Base-by-base conservation (phyloP, 2,329 filamentous ascomycete genomes). In the Ophiosphaerella korrae region DNA sequence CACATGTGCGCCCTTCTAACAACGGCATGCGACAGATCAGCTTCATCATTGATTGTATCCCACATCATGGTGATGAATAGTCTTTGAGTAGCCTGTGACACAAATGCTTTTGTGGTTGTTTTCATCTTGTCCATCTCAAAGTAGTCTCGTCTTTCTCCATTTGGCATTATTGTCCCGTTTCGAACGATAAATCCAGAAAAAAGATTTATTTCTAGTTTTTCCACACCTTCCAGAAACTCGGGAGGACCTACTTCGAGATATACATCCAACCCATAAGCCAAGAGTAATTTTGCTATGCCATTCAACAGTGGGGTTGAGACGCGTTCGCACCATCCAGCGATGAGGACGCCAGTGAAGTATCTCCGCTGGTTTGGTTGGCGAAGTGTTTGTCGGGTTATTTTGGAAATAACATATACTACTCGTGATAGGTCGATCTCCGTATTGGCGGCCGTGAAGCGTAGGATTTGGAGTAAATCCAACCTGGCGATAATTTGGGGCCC, bases 41-140 rank as follows among this genome's bases (percentile, higher is more conserved):
- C 67, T 24, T 68, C 58, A 29, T 73, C 67, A 16, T 71, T 63
- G n/a, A 74, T 58, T 3, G 67, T 70, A 35, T 74, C 71, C 71
- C 71, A 74, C 63, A 73, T 73, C 64, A 74, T 68, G 7, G 69
- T 70, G n/a, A 63, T 53, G 34, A 73, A 73, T 1, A 68, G 56
- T 14, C 71, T 56, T 29, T 73, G 55, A 41, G 69, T 72, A 12
- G 71, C 66, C 45, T 74, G 68, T 11, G 71, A 71, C 3, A 74
- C 70, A 31, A 74, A 73, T 2, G 65, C 67, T 46, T 71, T 72
- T 9, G 68, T 71, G 1, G 71, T 73, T 1, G 62, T 67, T 46
- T 69, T 72, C 71, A 74, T 73, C 49, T 72, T 74, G 41, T 73
- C 71, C 70, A 74, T 73, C 8, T 60, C 64, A 43, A 74, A 74